These are phyloP conservation scores for Lithohypha guttulata DNA, from an alignment of 2,329 filamentous ascomycete genomes.

Conservation along the genomic window DNA sequence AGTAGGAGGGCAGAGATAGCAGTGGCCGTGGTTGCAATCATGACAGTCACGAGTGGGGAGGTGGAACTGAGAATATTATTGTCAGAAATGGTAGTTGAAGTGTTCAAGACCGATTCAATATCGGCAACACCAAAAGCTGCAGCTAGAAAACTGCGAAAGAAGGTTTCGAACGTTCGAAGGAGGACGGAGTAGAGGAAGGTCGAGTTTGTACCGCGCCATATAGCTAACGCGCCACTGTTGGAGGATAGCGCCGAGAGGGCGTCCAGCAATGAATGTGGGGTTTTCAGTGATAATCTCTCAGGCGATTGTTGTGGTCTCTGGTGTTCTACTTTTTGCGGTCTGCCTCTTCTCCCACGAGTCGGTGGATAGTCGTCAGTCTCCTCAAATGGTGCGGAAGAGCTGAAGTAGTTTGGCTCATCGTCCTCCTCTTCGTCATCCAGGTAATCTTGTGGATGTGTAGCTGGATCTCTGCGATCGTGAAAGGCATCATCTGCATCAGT, in stretches of 20 bases:
- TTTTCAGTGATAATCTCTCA: conserved; percentile 60
- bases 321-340: conserved; percentile 21
- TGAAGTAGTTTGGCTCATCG: conserved; percentile 43
- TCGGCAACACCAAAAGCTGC: conserved; percentile 86
- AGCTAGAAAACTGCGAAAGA: conserved; percentile 80
- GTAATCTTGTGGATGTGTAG: conserved; percentile 22
- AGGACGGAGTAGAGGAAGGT: conserved; percentile 87
- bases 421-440: conserved; percentile 25
- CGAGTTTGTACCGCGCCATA: conserved; percentile 88
- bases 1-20: conserved; percentile 67
- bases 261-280: conserved; percentile 71
- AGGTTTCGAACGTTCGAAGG: conserved; percentile 78
- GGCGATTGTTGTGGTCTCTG: conserved; percentile 25
- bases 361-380: conserved; percentile 30
- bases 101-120: conserved; percentile 44
- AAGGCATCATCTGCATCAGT: conserved; percentile 18
- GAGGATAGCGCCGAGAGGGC: conserved; percentile 81
- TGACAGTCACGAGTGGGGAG: conserved; percentile 69
- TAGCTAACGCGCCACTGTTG: conserved; percentile 78
- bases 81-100: conserved; percentile 29
- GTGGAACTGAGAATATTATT: conserved; percentile 68
- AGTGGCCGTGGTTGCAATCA: conserved; percentile 57
- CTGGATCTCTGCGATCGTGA: background rate
- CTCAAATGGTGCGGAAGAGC: conserved; percentile 26
- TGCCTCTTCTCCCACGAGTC: conserved; percentile 22